phyloP scores from a whole-genome alignment of 2,329 filamentous ascomycete genomes.

The Microcyclosporella mali region DNA sequence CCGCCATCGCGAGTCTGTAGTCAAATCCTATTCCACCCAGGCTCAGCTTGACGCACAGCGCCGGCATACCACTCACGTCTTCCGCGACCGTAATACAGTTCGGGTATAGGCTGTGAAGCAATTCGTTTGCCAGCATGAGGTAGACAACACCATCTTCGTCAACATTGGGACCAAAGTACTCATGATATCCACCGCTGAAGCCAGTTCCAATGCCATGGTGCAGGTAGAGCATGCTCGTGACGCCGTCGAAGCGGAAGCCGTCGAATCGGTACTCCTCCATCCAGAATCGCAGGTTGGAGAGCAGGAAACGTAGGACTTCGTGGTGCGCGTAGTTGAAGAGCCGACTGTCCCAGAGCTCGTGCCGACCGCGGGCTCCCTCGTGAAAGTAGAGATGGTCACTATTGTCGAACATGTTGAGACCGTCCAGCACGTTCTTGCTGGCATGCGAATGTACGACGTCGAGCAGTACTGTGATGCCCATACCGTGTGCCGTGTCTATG shows the following conservation, averaged over 20 bases:
- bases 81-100: slow-evolving; percentile 87
- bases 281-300: slow-evolving; percentile 96
- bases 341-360: slow-evolving; percentile 93
- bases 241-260: slow-evolving; percentile 94
- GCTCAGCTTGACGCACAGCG: slow-evolving; percentile 78
- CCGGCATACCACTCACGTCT: slow-evolving; percentile 97
- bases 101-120: slow-evolving; percentile 87
- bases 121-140: slow-evolving; percentile 91
- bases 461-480: slow-evolving; percentile 85
- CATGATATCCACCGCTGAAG: slow-evolving; percentile 95
- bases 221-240: slow-evolving; percentile 94
- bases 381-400: slow-evolving; percentile 97
- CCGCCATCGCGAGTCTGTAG: slow-evolving; percentile 93
- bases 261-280: slow-evolving; percentile 98
- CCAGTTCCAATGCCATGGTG: slow-evolving; percentile 98
- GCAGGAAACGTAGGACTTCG: slow-evolving; percentile 88
- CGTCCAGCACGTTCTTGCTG: slow-evolving; percentile 93
- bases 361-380: slow-evolving; percentile 71
- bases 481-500: slow-evolving; percentile 84
- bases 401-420: slow-evolving; percentile 91
- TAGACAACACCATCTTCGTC: slow-evolving; percentile 94
- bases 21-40: slow-evolving; percentile 93
- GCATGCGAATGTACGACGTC: slow-evolving; percentile 98
- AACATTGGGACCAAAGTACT: slow-evolving; percentile 85
- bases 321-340: slow-evolving; percentile 96